Evolutionary conservation across 495 filamentous ascomycete species (phyloP).

Genomic region (Lasiosphaeria ovina): DNA sequence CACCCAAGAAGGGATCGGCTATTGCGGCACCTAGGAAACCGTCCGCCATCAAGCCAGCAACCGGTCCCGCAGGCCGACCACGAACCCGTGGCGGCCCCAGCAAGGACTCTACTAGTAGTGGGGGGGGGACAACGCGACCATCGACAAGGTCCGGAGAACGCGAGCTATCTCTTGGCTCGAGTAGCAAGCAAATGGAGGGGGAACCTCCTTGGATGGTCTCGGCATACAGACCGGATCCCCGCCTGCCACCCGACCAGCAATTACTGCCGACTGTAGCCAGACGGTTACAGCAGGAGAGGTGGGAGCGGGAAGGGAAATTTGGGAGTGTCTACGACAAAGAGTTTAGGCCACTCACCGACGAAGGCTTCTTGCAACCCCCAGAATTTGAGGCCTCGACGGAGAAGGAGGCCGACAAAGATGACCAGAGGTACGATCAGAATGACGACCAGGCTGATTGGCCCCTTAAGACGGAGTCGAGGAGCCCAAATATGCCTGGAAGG

Average conservation of each 20-base stretch:
- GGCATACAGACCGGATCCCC: conserved; percentile 94
- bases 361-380: conserved; percentile 48
- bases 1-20: conserved; percentile 43
- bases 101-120: conserved; percentile 53
- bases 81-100: conserved; percentile 58
- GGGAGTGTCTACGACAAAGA: conserved; percentile 79
- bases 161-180: conserved; percentile 40
- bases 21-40: conserved; percentile 37
- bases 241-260: conserved; percentile 91
- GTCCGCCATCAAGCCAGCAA: conserved; percentile 38
- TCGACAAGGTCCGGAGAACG: conserved; percentile 52
- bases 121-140: conserved; percentile 44
- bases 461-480: conserved; percentile 43
- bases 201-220: conserved; percentile 93
- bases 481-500: conserved; percentile 42
- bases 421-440: conserved; percentile 11
- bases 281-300: conserved; percentile 88
- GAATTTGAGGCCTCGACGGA: conserved; percentile 29
- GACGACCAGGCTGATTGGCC: conserved; percentile 45
- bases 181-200: conserved; percentile 76
- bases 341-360: conserved; percentile 71
- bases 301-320: conserved; percentile 84
- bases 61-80: conserved; percentile 52
- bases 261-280: conserved; percentile 92
- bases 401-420: conserved; percentile 34